phyloP scores from a whole-genome alignment of 768 basidiomycete genomes.

The Clavaria fumosa region DNA sequence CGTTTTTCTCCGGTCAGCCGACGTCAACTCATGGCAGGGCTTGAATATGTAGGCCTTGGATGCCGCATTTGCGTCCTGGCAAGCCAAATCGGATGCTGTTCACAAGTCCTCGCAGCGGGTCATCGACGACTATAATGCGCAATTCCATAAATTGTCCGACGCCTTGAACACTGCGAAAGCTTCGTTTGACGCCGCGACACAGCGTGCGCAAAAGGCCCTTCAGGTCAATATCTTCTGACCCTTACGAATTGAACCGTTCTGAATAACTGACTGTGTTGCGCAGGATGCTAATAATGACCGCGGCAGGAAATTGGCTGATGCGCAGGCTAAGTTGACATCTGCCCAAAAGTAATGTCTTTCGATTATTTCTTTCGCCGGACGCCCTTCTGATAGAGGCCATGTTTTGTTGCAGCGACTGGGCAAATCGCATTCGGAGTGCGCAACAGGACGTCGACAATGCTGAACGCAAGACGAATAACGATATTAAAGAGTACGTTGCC shows the following conservation, averaged over 20 bases:
- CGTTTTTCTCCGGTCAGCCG: not conserved
- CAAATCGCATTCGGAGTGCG: not conserved
- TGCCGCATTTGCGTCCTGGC: not conserved
- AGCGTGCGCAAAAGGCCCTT: not conserved
- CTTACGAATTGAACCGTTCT: not conserved
- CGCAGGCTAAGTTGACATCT: not conserved
- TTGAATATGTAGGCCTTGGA: not conserved
- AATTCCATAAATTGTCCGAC: not conserved
- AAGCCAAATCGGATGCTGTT: not conserved
- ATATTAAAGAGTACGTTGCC: not conserved
- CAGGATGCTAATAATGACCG: not conserved
- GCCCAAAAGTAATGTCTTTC: not conserved
- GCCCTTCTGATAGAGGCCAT: no score
- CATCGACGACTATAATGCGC: not conserved
- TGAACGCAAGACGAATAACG: not conserved
- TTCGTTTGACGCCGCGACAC: not conserved
- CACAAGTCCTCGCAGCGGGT: not conserved
- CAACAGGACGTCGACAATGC: not conserved
- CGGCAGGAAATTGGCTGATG: not conserved
- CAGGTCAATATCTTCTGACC: not conserved
- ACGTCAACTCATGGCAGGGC: not conserved
- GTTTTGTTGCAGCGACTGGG: not conserved
- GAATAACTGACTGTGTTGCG: not conserved
- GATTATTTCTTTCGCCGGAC: not conserved
- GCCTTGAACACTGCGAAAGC: not conserved